Percentiles rank a stretch among this genome's conserved stretches.
Evolutionary conservation across 495 filamentous ascomycete species (phyloP).

Genomic region (Penicillium soppii): DNA sequence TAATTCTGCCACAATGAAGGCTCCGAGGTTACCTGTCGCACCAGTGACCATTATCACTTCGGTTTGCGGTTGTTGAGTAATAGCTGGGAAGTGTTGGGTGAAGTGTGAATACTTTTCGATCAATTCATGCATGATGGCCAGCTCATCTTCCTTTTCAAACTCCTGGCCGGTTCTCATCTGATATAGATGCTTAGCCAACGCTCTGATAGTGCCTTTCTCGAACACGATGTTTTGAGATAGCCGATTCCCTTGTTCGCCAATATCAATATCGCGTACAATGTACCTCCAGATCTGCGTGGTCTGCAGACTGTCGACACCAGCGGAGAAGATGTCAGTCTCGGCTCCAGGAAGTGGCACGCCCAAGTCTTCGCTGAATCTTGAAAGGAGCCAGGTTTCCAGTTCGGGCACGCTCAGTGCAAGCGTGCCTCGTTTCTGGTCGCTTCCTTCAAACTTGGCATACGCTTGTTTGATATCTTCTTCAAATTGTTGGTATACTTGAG

Average conservation of each 20-base stretch:
- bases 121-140: constrained; percentile 30
- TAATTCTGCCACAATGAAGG: constrained; percentile 52
- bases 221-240: constrained; percentile 49
- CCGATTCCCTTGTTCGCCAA: constrained; percentile 23
- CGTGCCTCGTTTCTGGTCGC: constrained; percentile 19
- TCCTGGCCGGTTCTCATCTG: constrained; percentile 22
- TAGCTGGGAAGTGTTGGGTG: constrained; percentile 31
- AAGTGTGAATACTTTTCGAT: constrained; percentile 42
- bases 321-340: constrained; percentile 51
- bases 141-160: constrained; percentile 24
- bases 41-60: constrained; percentile 50
- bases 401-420: constrained; percentile 18
- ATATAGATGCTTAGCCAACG: constrained; percentile 31
- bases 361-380: constrained; percentile 25
- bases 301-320: constrained; percentile 56
- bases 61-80: constrained; percentile 6
- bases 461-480: constrained; percentile 45
- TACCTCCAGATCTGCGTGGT: constrained; percentile 46
- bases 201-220: constrained; percentile 41
- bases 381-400: constrained; percentile 25
- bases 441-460: constrained; percentile 36
- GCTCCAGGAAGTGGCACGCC: constrained; percentile 20
- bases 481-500: constrained; percentile 52
- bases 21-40: constrained; percentile 61
- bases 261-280: constrained; percentile 33